Percentiles rank a stretch among this genome's conserved stretches.
Conservation (phyloP, 2,329 filamentous ascomycete genomes). For the Stachybotrys chlorohalonatus region DNA sequence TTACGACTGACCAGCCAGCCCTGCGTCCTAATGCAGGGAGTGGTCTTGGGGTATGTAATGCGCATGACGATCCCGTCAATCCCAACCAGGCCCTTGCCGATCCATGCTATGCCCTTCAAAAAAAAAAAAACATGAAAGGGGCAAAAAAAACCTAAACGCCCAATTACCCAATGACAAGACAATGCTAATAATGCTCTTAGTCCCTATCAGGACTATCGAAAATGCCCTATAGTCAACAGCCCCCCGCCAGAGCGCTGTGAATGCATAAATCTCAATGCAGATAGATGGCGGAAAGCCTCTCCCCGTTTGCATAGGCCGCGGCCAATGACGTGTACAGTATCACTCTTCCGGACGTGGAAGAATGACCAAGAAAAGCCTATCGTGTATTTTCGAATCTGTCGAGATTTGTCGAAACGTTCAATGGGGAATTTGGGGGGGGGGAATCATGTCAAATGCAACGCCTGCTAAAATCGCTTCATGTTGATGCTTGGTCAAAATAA, state of each 20-base stretch:
- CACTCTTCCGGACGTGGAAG: too few species aligned
- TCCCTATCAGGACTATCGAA: too few species aligned
- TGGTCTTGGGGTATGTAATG: not conserved
- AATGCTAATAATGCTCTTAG: not conserved
- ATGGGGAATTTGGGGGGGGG: not conserved
- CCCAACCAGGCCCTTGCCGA: not conserved
- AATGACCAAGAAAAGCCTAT: too few species aligned
- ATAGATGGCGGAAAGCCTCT: too few species aligned
- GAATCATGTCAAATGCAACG: not conserved
- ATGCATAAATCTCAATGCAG: too few species aligned
- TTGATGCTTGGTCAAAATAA: conserved; percentile 8
- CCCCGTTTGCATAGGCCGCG: too few species aligned
- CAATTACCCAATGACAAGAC: not conserved
- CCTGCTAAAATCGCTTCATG: not conserved
- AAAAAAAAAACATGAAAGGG: not conserved
- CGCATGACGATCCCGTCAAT: not conserved
- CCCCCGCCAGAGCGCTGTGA: too few species aligned
- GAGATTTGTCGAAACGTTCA: not conserved
- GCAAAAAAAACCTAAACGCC: not conserved
- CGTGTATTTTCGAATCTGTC: too few species aligned
- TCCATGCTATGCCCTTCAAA: not conserved
- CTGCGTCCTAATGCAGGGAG: not conserved
- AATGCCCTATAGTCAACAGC: too few species aligned
- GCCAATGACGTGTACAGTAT: too few species aligned
- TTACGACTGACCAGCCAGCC: not conserved